Evolutionary conservation across 2,329 filamentous ascomycete genomes (phyloP), one percentile per base, ranked within the genome.

Genomic region (Chalaropsis thielavioides): DNA sequence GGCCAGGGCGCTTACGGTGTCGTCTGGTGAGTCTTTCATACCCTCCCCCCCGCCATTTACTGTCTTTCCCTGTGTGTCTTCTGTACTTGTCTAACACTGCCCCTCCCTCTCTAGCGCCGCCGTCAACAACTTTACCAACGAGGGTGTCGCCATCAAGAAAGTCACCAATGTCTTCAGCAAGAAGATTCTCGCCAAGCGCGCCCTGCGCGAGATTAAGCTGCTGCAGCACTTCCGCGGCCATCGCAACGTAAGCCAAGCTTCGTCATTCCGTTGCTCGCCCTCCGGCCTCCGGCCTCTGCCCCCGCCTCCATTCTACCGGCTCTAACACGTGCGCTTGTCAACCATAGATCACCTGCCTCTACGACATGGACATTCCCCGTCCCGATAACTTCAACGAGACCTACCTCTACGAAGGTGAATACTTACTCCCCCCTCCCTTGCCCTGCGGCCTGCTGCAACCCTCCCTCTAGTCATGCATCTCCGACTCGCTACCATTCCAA

Each of bases 91-190:
- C 44, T 67, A 62, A 44, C 65, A 66, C 46, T 43, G 62, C 69
- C 68, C 24, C 69, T 56, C 13, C 22, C 31, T 6, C 27, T 31
- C 43, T 74, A 96, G 92, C 76, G 92, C 94, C 67, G 94, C 94
- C 65, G 89, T 90, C 70, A 96, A 97, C 81, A 87, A 85, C 74
- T 85, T 91, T 75, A 95, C 89, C 40, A 87, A 85, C 72, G 94
- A 99, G 75, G 92, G 92, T 49, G 92, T 99, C 68, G 94, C 94
- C 72, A 94, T 99, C 81, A 99, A 99, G 79, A 99, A 99, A 79
- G 90, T 99, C 75, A 99, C 94, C 80, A 99, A 99, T 88, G 92
- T 99, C 72, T 99, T 99, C 78, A 96, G 91, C 83, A 99, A 99
- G 80, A 97, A 97, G 85, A 99, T 99, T 71, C 83, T 99, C 70